Evolutionary conservation across 441 rosid species (phyloP), one percentile per base, ranked within the genome.

Genomic region (Corymbia citriodora): DNA sequence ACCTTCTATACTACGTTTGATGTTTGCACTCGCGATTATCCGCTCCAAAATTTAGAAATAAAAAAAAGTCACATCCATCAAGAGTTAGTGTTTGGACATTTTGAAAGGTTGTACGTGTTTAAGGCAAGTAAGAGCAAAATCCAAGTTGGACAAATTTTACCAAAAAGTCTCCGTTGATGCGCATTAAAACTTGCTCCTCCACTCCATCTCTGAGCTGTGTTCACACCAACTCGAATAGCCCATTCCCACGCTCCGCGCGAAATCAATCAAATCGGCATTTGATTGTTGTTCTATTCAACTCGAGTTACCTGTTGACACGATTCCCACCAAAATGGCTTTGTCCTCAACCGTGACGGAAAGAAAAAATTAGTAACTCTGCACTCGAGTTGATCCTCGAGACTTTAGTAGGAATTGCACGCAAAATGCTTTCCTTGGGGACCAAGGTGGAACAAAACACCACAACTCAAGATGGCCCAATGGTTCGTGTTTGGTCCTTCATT

Each of bases 201-300:
- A 8, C 36, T 8, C 6, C 79, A 2, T 31, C 79, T 68, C 12
- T 40, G 21, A 2, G 17, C 40, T 68, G 79, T 21, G 40, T 68
- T 16, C 40, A 68, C 40, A 16, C 40, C 1, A 8, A 31, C 33
- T n/a, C 6, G 17, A 0, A 68, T 68, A n/a, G 33, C 21, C 74
- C 1, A 68, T 0, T 0, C 40, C 40, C 21, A 6, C 8, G 74
- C 40, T 68, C 21, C 0, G 11, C 74, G n/a, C 6, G 0, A 68
- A n/a, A n/a, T 0, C 3, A 31, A 21, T 4, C 74, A 16, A 16
- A n/a, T 68, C 40, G 10, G 16, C 19, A 14, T 33, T 31, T n/a
- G 74, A 68, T 10, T 33, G 18, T 4, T 18, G 6, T 70, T 0
- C 25, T 4, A 70, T 70, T 25, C 48, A 33, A 33, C 23, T 19